Base-by-base conservation (phyloP, 768 basidiomycete genomes). In the Sporobolomyces phaffii region DNA sequence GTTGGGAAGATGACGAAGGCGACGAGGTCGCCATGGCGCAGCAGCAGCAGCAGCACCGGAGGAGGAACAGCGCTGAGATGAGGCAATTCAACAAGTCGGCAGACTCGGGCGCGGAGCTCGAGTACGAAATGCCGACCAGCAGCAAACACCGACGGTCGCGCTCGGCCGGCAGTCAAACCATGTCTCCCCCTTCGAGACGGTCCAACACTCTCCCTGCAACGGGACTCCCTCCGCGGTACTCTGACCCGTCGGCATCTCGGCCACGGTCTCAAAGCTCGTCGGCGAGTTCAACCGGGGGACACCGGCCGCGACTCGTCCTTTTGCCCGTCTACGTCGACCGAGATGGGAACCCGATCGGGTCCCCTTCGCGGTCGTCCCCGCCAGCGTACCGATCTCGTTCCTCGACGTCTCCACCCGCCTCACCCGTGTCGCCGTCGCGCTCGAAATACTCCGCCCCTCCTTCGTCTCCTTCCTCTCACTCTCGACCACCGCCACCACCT, bases 241-340 rank as follows among this genome's bases (percentile, higher is more conserved):
- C 54, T 31, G 48, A 36, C 13, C 10, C 22, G 20, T 18, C 57
- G 11, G 20, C n/a, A n/a, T 20, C 49, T 2, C 38, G 60, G 18
- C 22, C 28, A 0, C 44, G 57, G 10, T 65, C 68, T 44, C 68
- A 31, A 18, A 49, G 38, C 29, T 63, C 60, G 26, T 15, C 40
- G 15, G 24, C n/a, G 17, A 47, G 17, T 9, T 28, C 10, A 28
- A 10, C 5, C 22, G 20, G 22, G 13, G 36, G 24, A 33, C 17
- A n/a, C 36, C 31, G 49, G 41, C 24, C 69, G 2, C 61, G 62
- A 11, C 65, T 70, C 28, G 69, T 70, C 14, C 57, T 70, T 41
- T 58, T 70, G 22, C 69, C 69, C 26, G 61, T 66, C 60, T 40
- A 52, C 60, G 40, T 65, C 50, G 64, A 70, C 34, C 28, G 15